phyloP scores from a whole-genome alignment of 768 basidiomycete species.

The Suillus subalutaceus region DNA sequence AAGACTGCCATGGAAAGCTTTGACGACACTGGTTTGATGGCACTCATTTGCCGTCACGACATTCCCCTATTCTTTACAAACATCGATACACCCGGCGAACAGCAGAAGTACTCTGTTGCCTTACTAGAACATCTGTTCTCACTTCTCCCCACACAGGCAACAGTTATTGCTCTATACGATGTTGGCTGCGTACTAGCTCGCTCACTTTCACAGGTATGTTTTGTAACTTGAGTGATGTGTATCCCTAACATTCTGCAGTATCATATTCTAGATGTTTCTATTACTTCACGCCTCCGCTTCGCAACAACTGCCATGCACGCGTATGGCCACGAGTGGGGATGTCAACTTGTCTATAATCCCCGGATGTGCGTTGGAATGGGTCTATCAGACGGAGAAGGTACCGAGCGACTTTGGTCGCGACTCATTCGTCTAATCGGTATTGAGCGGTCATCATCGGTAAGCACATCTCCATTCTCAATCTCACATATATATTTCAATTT shows the following conservation, averaged over 20 bases:
- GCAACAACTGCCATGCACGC: conserved; percentile 42
- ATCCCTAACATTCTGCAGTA: not conserved
- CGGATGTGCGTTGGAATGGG: conserved; percentile 12
- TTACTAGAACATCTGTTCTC: conserved; percentile 34
- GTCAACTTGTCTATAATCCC: conserved; percentile 31
- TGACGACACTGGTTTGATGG: conserved; percentile 41
- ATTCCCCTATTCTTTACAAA: conserved; percentile 40
- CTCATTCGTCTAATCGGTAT: conserved; percentile 39
- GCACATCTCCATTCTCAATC: conserved; percentile 10
- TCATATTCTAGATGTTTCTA: conserved; percentile 3
- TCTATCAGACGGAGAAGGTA: conserved; percentile 15
- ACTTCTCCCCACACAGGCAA: conserved; percentile 32
- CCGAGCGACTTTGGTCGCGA: conserved; percentile 34
- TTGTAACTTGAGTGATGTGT: not conserved
- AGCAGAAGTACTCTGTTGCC: conserved; percentile 41
- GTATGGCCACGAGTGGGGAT: conserved; percentile 41
- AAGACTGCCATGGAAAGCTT: conserved; percentile 29
- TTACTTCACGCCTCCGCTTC: conserved; percentile 25
- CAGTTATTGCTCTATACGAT: conserved; percentile 31
- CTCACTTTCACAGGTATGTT: conserved; percentile 28
- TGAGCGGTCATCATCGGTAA: conserved; percentile 35
- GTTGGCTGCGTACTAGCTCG: conserved; percentile 40
- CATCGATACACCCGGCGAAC: conserved; percentile 42
- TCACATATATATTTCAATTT: not conserved
- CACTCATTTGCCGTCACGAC: conserved; percentile 41